Evolutionary conservation across 2,329 filamentous ascomycete genomes (phyloP), one percentile per base, ranked within the genome.

Genomic region (Ophiostoma himal-ulmi): DNA sequence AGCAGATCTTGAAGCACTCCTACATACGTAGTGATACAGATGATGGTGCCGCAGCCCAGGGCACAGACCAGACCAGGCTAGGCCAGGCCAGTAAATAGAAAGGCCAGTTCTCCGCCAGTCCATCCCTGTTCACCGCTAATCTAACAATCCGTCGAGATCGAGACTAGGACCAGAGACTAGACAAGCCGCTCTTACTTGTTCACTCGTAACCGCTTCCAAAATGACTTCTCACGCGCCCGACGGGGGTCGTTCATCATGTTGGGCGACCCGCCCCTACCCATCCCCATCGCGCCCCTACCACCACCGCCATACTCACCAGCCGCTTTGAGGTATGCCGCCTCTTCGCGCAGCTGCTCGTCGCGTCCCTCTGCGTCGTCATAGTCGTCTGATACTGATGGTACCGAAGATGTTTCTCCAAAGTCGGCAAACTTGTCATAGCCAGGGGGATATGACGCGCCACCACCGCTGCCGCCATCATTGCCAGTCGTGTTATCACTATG

Each of bases 291-390:
- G 13, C 13, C 26, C 13, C 17, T 36, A 36, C 60, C 60, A 7
- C 20, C 60, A 8, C 14, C 57, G 1, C 62, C 62, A 26, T 39
- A n/a, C 36, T 39, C 62, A 8, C 62, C 62, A n/a, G 62, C 10
- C 5, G 36, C 36, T 36, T 65, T 65, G 14, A 39, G 34, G 62
- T 65, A 65, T 36, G 34, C 75, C 3, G 83, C 81, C 41, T 86
- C 80, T 72, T 83, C 82, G 69, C 80, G 79, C n/a, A 85, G 80
- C 76, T 84, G 80, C 57, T 82, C 80, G 8, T 81, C 82, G 73
- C 82, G 83, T 20, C 80, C 73, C 82, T 81, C 60, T 30, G 22
- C 37, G 10, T 81, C 80, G 54, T 81, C 79, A 37, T 77, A 78
- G 52, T 77, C 76, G 34, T 77, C 77, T 11, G 74, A 72, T 20